Base-by-base conservation (phyloP, 352 stramenopile species). In the Pythium volutum region DNA sequence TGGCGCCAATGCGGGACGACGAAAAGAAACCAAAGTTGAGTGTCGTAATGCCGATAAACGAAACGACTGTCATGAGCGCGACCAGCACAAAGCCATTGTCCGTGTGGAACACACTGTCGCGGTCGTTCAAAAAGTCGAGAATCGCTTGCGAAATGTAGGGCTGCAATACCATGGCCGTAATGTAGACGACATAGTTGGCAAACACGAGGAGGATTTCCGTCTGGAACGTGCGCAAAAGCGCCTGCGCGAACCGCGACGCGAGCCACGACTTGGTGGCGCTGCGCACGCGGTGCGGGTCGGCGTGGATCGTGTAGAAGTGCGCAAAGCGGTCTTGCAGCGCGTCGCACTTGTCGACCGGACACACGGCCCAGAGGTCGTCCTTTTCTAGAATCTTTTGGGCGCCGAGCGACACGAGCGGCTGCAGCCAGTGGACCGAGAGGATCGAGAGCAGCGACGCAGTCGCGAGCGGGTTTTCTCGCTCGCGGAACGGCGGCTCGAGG, bases 321-420 rank as follows among this genome's bases (percentile, higher is more conserved):
- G 57, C 42, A 39, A 77, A 77, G 14, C 70, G 70, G 14, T 50
- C 38, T 26, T 71, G 55, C 9, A 77, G 48, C 18, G 59, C 60
- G 25, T 72, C 62, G 39, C 70, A 74, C 22, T 62, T 47, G 52
- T 77, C 70, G 16, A 46, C 38, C 1, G 66, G 55, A 23, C 66
- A 71, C 29, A 74, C 59, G 16, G 54, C 55, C 74, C 74, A 83
- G 12, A 79, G 55, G 61, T 83, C 74, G 20, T 78, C 67, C 22
- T 71, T 61, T 25, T 80, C 66, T 0, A 83, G 62, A 15, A 73
- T 66, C 42, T 75, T 74, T 5, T 68, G 46, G 10, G 71, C 51
- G 25, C 71, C 69, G 29, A 76, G 58, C 36, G 71, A 75, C 22
- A 83, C 46, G 23, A 84, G 55, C 29, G 71, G 66, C 45, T 77